Evolutionary conservation across 2,329 filamentous ascomycete genomes (phyloP), one percentile per base, ranked within the genome.

Genomic region (Laburnicola sp.): DNA sequence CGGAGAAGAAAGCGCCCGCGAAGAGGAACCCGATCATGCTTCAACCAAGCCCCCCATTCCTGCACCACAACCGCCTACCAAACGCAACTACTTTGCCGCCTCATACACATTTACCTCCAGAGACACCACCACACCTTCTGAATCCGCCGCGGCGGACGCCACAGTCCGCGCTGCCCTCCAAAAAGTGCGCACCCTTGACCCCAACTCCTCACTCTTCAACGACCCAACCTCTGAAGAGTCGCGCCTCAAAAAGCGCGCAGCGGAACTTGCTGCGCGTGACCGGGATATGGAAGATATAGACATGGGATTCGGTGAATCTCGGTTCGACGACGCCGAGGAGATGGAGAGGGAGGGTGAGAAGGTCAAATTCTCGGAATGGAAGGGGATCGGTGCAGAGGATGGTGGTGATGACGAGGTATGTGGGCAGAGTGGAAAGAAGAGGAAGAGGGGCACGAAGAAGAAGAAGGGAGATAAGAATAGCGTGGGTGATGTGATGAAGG

Each of bases 261-360:
- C 83, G 58, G 88, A 97, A 77, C 78, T 97, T 53, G 84, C 78
- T 7, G 76, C 75, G n/a, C 74, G 86, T 48, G 87, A 89, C 60
- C 83, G 92, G 41, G 93, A 97, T 69, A 85, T 91, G 41, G 86
- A 93, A 50, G 93, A 99, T 74, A 82, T 99, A 75, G 94, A 99
- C 66, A 84, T 97, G 79, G 93, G 92, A 53, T 97, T 99, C 66
- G 94, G 94, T 30, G 89, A 86, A 21, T 94, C 88, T 66, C 82
- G 93, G 26, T 87, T 90, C 64, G 91, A 89, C 47, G 94, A 97
- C 65, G 91, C 92, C 43, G 92, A 92, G 53, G 92, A 96, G 57
- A 82, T 87, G 57, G 89, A 91, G 35, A 69, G 76, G 75, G 68
- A 79, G 8, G 74, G 72, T 0, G 68, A 77, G 37, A 85, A 82